Percentiles rank a stretch among this genome's conserved stretches.
Evolutionary conservation across 1,284 basidiomycete species (phyloP).

Genomic region (Ustilago vetiveriae): DNA sequence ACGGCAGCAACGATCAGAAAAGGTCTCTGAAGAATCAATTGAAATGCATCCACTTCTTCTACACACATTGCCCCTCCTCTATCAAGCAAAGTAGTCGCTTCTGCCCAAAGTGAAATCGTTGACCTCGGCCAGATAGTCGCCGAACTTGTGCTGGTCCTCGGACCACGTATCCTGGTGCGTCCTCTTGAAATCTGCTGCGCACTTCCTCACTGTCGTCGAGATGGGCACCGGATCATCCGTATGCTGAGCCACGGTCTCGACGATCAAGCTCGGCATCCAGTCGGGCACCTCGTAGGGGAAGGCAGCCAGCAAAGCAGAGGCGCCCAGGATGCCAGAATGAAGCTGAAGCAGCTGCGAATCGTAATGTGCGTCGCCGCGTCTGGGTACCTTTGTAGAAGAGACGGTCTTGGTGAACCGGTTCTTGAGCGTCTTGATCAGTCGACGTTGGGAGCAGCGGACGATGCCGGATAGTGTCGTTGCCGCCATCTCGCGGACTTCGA

Average conservation of each 20-base stretch:
- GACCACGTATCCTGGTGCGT: slow-evolving; percentile 79
- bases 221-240: slow-evolving; percentile 91
- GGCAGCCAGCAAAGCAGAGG: slow-evolving; percentile 80
- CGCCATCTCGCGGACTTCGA: slow-evolving; percentile 66
- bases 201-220: slow-evolving; percentile 85
- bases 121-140: slow-evolving; percentile 70
- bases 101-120: slow-evolving; percentile 63
- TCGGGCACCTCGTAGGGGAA: slow-evolving; percentile 85
- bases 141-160: slow-evolving; percentile 88
- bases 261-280: slow-evolving; percentile 82
- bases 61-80: no score
- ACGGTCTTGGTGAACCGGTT: slow-evolving; percentile 53
- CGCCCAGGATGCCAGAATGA: slow-evolving; percentile 88
- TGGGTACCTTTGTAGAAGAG: slow-evolving; percentile 70
- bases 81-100: slow-evolving; percentile 62
- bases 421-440: slow-evolving; percentile 80
- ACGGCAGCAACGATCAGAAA: no score
- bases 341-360: slow-evolving; percentile 78
- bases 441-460: slow-evolving; percentile 89
- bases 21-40: no score
- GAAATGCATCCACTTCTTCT: no score
- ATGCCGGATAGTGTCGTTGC: slow-evolving; percentile 80
- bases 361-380: slow-evolving; percentile 74
- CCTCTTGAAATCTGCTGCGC: slow-evolving; percentile 87
- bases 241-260: slow-evolving; percentile 74